Evolutionary conservation across 257 asterid genomes (phyloP), one percentile per base, ranked within the genome.

Genomic region (Echium plantagineum): DNA sequence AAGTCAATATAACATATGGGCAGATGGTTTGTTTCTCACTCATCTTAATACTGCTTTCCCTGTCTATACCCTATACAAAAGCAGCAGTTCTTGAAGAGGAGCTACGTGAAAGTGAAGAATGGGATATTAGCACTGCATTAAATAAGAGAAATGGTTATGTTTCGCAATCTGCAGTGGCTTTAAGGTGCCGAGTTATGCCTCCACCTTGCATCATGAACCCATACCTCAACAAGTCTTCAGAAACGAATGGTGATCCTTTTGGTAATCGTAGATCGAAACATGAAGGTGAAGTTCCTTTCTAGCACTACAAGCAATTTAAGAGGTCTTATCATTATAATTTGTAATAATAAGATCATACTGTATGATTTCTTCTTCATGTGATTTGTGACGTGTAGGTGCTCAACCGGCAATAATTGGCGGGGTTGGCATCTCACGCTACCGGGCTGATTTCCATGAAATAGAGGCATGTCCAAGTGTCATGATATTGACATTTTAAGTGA

Each of bases 171-270:
- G 98, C 98, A n/a, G 82, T 91, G 69, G 98, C 98, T 67, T 79
- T 91, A 64, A 84, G 98, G 69, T 88, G 86, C 66, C 83, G 98
- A 63, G 96, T 88, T 51, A 84, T 91, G 96, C 98, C 96, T 64
- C 98, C 98, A 54, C 95, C 98, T 20, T 91, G 98, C 78, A 69
- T 88, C 21, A 78, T 76, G 73, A 91, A 91, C 70, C 98, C 98
- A 17, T 91, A 78, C 66, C 81, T 76, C 19, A 74, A 71, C 71
- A 85, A 78, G 64, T 73, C 79, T 67, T 76, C 77, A 1, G 76
- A 56, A 60, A 59, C 75, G 62, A 80, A 78, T 68, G 63, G 72
- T 17, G 98, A 88, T 77, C 94, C 87, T 28, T 85, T 80, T 71
- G 84, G 78, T 61, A 78, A 71, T 71, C 90, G 77, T 71, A 77